A percentile compares a stretch with the other conserved stretches of the same genome.
These are phyloP conservation scores for Elongisporangium senticosum DNA, from an alignment of 352 stramenopile species.

Conservation along the genomic window DNA sequence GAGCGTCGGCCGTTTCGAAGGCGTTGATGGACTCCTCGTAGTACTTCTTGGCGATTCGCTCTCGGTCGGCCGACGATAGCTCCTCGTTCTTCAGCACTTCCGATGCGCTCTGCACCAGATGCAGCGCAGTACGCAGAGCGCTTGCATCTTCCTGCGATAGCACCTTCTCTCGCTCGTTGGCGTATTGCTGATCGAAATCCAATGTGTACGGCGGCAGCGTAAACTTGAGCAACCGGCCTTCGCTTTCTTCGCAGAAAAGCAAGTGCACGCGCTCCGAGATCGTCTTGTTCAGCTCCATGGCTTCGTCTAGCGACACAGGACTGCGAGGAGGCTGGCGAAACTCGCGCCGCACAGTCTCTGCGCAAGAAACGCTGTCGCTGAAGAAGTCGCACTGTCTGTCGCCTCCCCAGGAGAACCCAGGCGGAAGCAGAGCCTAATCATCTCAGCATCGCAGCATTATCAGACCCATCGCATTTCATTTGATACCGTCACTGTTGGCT, in stretches of 20 bases:
- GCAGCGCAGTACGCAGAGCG: slow-evolving; percentile 37
- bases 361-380: slow-evolving; percentile 40
- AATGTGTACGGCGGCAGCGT: slow-evolving; percentile 16
- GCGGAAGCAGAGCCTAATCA: slow-evolving; percentile 49
- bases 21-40: slow-evolving; percentile 61
- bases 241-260: slow-evolving; percentile 43
- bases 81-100: slow-evolving; percentile 40
- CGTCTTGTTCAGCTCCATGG: slow-evolving; percentile 58
- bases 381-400: slow-evolving; percentile 63
- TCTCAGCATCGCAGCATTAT: not conserved
- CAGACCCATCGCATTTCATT: not conserved
- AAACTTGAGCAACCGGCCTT: slow-evolving; percentile 35
- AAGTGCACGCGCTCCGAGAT: slow-evolving; percentile 60
- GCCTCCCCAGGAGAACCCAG: slow-evolving; percentile 51
- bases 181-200: slow-evolving; percentile 53
- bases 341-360: slow-evolving; percentile 38
- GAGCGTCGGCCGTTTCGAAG: slow-evolving; percentile 62
- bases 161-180: slow-evolving; percentile 26
- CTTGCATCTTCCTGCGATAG: slow-evolving; percentile 13
- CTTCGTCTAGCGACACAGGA: slow-evolving; percentile 44
- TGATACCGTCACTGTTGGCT: no score
- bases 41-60: slow-evolving; percentile 56
- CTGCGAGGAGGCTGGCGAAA: slow-evolving; percentile 23
- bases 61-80: slow-evolving; percentile 35
- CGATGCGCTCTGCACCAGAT: slow-evolving; percentile 46